Conservation (phyloP, 1,139 yeast species). For the Meyerozyma elateridarum region DNA sequence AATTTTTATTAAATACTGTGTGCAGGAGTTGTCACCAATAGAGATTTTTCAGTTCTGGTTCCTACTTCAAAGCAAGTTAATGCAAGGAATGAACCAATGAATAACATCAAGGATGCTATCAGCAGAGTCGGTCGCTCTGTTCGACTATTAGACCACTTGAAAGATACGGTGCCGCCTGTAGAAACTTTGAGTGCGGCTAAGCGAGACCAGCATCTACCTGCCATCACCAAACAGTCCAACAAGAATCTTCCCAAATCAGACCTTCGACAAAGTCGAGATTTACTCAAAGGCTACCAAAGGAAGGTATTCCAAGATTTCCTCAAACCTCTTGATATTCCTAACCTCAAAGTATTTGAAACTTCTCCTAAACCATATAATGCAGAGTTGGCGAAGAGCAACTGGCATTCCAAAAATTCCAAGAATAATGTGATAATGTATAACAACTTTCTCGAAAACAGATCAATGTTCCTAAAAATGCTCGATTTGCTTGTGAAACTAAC, state of each 20-base stretch:
- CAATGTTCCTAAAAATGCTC: conserved; percentile 28
- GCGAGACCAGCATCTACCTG: no score
- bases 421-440: conserved; percentile 12
- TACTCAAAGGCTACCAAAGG: conserved; percentile 18
- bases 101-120: conserved; percentile 21
- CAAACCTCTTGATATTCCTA: conserved; percentile 30
- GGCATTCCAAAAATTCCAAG: conserved; percentile 20
- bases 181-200: neutral
- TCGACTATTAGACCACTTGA: conserved; percentile 13
- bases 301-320: conserved; percentile 32
- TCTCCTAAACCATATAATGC: conserved; percentile 19
- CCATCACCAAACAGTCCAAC: conserved; percentile 3
- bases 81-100: no score
- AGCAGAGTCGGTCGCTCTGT: conserved; percentile 20
- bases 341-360: conserved; percentile 30
- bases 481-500: conserved; percentile 29
- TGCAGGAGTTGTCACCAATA: conserved; percentile 4
- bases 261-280: conserved; percentile 11
- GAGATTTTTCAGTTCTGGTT: no score
- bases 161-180: neutral
- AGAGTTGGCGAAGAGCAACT: conserved; percentile 21
- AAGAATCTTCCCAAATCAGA: conserved; percentile 8
- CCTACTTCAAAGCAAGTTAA: no score
- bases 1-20: conserved; percentile 1
- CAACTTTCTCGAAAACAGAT: conserved; percentile 25